Evolutionary conservation across 1,284 basidiomycete species (phyloP).

Genomic region (Cryptococcus hybrid): DNA sequence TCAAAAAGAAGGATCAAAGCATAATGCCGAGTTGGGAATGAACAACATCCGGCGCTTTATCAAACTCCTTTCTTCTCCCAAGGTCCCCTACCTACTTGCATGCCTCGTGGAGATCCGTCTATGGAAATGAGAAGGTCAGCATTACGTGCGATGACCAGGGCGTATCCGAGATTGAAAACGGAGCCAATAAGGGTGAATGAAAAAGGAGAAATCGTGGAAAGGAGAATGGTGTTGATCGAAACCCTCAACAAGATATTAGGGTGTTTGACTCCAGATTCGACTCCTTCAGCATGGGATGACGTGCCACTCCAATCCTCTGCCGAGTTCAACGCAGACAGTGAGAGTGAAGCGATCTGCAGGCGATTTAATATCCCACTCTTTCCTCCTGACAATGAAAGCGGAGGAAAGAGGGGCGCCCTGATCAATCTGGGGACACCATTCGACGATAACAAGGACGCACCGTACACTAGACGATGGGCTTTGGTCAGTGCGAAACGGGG

Average conservation of each 20-base stretch:
- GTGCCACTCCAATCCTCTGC: conserved; percentile 27
- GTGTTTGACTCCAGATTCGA: conserved; percentile 50
- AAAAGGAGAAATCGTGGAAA: conserved; percentile 33
- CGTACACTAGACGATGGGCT: conserved; percentile 62
- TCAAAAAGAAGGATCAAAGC: conserved; percentile 52
- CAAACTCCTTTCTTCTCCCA: conserved; percentile 48
- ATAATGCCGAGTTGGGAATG: conserved; percentile 55
- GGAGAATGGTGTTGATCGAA: conserved; percentile 33
- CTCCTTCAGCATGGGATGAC: conserved; percentile 45
- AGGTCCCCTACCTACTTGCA: conserved; percentile 54
- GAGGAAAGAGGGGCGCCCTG: conserved; percentile 47
- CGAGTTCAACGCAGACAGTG: conserved; percentile 15
- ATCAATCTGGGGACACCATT: conserved; percentile 61
- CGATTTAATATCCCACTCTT: conserved; percentile 45
- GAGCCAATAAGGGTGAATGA: conserved; percentile 39
- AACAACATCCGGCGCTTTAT: conserved; percentile 61
- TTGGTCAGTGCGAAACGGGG: conserved; percentile 70
- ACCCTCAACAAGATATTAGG: conserved; percentile 49
- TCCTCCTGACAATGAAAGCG: conserved; percentile 23
- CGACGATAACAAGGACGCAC: conserved; percentile 61
- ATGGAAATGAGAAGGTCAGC: conserved; percentile 54
- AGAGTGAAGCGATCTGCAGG: conserved; percentile 33
- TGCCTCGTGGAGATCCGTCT: conserved; percentile 58
- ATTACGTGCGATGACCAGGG: conserved; percentile 52
- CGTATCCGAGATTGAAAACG: conserved; percentile 50